These are phyloP conservation scores for Candida manassasensis DNA, from an alignment of 805 yeast species.

Conservation along the genomic window DNA sequence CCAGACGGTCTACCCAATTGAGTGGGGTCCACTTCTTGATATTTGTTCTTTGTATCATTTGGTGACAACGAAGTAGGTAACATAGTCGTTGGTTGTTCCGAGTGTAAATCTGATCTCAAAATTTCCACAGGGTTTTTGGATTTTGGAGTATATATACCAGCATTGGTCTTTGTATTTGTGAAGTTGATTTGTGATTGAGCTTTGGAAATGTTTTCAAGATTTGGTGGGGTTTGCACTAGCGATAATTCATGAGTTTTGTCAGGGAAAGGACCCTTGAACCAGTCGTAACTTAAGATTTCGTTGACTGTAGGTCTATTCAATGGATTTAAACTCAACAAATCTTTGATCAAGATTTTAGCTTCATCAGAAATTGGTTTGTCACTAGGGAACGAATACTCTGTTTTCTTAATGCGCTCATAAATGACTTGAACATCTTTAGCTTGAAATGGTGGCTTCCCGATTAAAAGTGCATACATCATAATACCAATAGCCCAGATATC, in stretches of 20 bases:
- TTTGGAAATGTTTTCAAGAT: conserved; percentile 47
- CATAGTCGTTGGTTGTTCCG: conserved; percentile 62
- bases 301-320: conserved; percentile 73
- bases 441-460: conserved; percentile 97
- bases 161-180: conserved; percentile 55
- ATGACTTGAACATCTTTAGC: conserved; percentile 89
- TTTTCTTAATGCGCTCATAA: conserved; percentile 83
- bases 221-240: conserved; percentile 58
- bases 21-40: conserved; percentile 58
- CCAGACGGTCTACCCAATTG: conserved; percentile 25
- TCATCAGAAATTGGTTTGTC: conserved; percentile 63
- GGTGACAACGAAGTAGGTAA: conserved; percentile 91
- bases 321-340: conserved; percentile 75
- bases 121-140: conserved; percentile 64
- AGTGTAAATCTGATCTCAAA: conserved; percentile 61
- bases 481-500: conserved; percentile 98
- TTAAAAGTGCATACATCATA: conserved; percentile 86
- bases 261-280: conserved; percentile 89
- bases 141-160: conserved; percentile 56
- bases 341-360: conserved; percentile 68
- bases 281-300: conserved; percentile 73
- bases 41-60: conserved; percentile 82
- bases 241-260: conserved; percentile 57
- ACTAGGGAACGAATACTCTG: conserved; percentile 75
- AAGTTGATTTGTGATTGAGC: conserved; percentile 66